Base-by-base conservation (phyloP, 1,139 yeast genomes). In the Diutina neorugosa region DNA sequence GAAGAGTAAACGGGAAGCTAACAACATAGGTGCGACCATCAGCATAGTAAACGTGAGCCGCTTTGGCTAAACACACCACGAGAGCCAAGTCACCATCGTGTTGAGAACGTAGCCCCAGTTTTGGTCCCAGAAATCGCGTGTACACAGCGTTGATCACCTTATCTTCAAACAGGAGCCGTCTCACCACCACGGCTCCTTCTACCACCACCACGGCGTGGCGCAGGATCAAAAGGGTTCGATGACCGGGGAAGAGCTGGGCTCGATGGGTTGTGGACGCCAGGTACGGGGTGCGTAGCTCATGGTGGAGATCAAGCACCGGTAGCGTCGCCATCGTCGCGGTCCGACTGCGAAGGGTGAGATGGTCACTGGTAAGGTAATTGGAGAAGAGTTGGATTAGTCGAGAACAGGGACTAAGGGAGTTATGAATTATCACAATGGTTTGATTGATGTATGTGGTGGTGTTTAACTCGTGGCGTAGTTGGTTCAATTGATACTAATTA, bases 1-100 rank as follows among this genome's bases (percentile, higher is more conserved):
- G 72, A 50, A 85, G 73, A 5, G 68, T 66, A 57, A 86, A 85
- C 0, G 96, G 91, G 55, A 87, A 74, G 58, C 80, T 81, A 27
- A 82, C 76, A 4, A 78, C 73, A 60, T 80, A 78, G 2, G 78
- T 71, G 42, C 78, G 70, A 2, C 91, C 90, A 58, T 77, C 78
- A 2, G 69, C 68, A 57, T 75, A 77, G 64, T 84, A 85, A 1
- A 85, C 71, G 57, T 82, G 71, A 0, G 81, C 80, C 4, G 78
- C 69, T 55, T 76, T 80, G 48, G 64, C 62, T 52, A 81, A 63
- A 52, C 84, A 73, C 4, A 83, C 77, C 7, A 74, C 82, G 54
- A 83, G 64, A 0, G 76, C 75, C 23, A 54, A 58, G 2, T 47
- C 42, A 11, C n/a, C 19, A 11, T 27, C 18, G 4, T 18, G 14